These are phyloP conservation scores for Fusarium compactum DNA, from an alignment of 2,329 filamentous ascomycete genomes.

Conservation along the genomic window DNA sequence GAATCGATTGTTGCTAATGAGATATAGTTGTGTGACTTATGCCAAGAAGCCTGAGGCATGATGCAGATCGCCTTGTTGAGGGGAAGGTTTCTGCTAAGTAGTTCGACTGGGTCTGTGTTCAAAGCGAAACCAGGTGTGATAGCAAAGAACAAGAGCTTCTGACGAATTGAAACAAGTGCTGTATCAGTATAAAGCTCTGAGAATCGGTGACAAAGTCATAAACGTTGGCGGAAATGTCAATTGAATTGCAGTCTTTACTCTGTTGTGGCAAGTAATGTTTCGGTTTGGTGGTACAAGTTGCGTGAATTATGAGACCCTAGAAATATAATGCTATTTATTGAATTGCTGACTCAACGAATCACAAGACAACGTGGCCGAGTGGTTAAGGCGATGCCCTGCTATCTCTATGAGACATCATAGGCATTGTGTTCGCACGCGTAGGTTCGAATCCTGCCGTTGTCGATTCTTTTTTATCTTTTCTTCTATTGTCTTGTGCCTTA, in stretches of 20 bases:
- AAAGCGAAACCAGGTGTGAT: not conserved
- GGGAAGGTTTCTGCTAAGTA: not conserved
- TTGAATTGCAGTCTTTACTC: not conserved
- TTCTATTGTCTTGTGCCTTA: no score
- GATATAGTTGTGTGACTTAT: constrained; percentile 30
- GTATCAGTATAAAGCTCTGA: accelerated
- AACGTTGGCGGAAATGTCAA: not conserved
- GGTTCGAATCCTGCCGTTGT: constrained; percentile 35
- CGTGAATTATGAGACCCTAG: no score
- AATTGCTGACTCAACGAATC: not conserved
- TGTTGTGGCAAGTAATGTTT: no score
- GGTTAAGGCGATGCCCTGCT: constrained; percentile 35
- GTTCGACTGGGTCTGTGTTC: not conserved
- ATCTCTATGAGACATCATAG: constrained; percentile 27
- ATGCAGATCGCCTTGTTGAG: not conserved
- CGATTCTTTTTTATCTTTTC: not conserved
- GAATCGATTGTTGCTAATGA: not conserved
- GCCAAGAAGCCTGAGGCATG: constrained; percentile 28
- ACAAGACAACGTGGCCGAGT: constrained; percentile 32
- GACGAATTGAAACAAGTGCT: no score
- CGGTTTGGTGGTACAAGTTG: no score
- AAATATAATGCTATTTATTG: accelerated
- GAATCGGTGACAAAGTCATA: no score
- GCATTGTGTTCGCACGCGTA: constrained; percentile 35
- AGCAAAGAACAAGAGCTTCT: not conserved